These are phyloP conservation scores for Wickerhamomyces strasburgensis DNA, from an alignment of 805 yeast species.

Conservation along the genomic window DNA sequence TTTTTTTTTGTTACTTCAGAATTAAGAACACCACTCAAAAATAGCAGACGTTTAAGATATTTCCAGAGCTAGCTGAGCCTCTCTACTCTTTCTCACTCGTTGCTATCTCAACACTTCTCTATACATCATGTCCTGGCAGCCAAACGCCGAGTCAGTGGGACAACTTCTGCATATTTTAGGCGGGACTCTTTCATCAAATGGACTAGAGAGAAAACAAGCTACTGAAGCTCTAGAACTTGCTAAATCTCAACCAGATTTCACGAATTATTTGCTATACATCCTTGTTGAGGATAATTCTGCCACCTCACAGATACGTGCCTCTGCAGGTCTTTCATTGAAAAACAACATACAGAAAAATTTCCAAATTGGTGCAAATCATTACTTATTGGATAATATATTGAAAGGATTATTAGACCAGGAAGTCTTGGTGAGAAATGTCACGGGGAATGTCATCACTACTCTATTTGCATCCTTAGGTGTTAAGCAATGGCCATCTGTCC, in stretches of 20 bases:
- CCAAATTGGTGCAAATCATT: slow-evolving; percentile 27
- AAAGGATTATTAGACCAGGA: slow-evolving; percentile 49
- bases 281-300: slow-evolving; percentile 49
- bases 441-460: slow-evolving; percentile 87
- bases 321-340: slow-evolving; percentile 84
- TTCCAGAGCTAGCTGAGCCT: no score
- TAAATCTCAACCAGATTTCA: slow-evolving; percentile 66
- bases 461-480: slow-evolving; percentile 67
- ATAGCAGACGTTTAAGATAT: no score
- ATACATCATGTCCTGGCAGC: slow-evolving; percentile 53
- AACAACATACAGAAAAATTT: slow-evolving; percentile 53
- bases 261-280: slow-evolving; percentile 71
- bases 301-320: slow-evolving; percentile 64
- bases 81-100: no score
- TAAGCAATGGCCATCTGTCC: slow-evolving; percentile 64
- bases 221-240: slow-evolving; percentile 71
- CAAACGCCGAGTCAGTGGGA: slow-evolving; percentile 54
- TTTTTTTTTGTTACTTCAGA: no score
- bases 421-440: slow-evolving; percentile 72
- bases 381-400: slow-evolving; percentile 32
- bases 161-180: slow-evolving; percentile 64
- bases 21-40: no score
- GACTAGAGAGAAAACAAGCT: slow-evolving; percentile 55
- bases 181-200: slow-evolving; percentile 64
- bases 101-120: slow-evolving; percentile 1